Evolutionary conservation across 108 stramenopile genomes (phyloP), one percentile per base, ranked within the genome.

Genomic region (Pseudonitzschia multiseries): DNA sequence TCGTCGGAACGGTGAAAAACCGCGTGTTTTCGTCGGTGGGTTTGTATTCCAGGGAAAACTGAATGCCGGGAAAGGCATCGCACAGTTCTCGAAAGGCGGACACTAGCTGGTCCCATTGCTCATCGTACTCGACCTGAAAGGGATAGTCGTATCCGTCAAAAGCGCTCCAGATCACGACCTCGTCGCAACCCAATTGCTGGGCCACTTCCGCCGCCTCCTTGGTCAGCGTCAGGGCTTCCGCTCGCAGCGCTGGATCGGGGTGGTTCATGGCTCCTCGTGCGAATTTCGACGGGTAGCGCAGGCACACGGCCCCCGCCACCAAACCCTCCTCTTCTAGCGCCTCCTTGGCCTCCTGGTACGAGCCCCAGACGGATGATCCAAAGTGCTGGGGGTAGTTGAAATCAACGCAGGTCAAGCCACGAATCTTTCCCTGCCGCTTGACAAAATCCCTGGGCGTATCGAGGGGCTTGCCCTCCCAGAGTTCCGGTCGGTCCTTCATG

Each of bases 301-400:
- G 73, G 51, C 94, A 95, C 0, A 95, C 94, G 18, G 94, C 88
- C 10, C 94, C 94, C 5, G 91, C 89, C 33, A 79, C 76, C 3
- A 95, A 79, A 26, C 81, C 75, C 28, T 75, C 87, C 36, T 86
- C 83, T 17, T 88, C 83, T 26, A 92, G 74, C 0, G 85, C 83
- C 22, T 66, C 36, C 68, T 80, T 88, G 0, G 86, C 87, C 69
- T 90, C 87, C 27, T 76, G 42, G 4, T 71, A 70, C 28, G 73
- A 69, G 54, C 69, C 79, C 75, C 81, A 83, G 26, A 28, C 21
- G 46, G 66, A 48, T 0, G 72, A 59, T 14, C 74, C 71, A 78
- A 95, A 89, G 62, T 95, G 94, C 75, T 95, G 91, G 14, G 94
- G 94, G 78, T 84, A 92, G 73, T 95, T 95, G 79, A 95, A 95